Percentiles rank a stretch among this genome's conserved stretches.
These are phyloP conservation scores for Colletotrichum scovillei DNA, from an alignment of 2,329 filamentous ascomycete genomes.

Conservation along the genomic window DNA sequence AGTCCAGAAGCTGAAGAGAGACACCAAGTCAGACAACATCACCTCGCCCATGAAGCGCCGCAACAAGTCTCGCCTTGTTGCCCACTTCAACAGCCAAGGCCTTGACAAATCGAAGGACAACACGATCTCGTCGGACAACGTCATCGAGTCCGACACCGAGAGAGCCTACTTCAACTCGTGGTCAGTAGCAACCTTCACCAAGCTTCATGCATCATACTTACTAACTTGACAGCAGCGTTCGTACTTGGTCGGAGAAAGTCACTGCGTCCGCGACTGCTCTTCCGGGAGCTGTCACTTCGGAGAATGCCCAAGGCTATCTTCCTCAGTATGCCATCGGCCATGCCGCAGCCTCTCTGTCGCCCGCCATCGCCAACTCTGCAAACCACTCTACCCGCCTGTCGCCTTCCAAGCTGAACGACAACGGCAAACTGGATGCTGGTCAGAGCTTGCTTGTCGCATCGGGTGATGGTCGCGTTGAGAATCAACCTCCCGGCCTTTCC, in stretches of 20 bases:
- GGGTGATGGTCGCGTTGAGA: conserved; percentile 56
- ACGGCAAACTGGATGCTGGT: conserved; percentile 37
- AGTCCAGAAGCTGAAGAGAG: conserved; percentile 25
- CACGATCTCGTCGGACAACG: conserved; percentile 20
- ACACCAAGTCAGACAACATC: conserved; percentile 36
- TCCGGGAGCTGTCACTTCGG: conserved; percentile 62
- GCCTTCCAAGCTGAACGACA: conserved; percentile 41
- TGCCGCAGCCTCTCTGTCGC: conserved; percentile 62
- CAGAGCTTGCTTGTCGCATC: conserved; percentile 32
- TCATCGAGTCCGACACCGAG: conserved; percentile 58
- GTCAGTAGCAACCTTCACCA: background rate
- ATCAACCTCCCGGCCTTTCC: conserved; percentile 50
- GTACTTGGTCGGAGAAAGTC: conserved; percentile 51
- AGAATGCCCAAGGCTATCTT: conserved; percentile 64
- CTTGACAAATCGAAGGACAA: conserved; percentile 21
- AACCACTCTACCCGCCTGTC: conserved; percentile 44
- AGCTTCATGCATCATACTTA: too few relatives aligned
- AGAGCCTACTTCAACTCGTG: conserved; percentile 54
- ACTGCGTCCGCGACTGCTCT: conserved; percentile 58
- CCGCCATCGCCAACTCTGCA: conserved; percentile 54
- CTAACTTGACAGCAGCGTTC: conserved; percentile 9
- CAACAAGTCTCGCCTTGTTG: conserved; percentile 19
- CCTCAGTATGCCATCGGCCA: conserved; percentile 62
- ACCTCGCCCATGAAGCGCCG: conserved; percentile 31
- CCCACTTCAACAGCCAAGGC: conserved; percentile 33